Evolutionary conservation across 768 basidiomycete species (phyloP).

Genomic region (Leccinum arenicola): DNA sequence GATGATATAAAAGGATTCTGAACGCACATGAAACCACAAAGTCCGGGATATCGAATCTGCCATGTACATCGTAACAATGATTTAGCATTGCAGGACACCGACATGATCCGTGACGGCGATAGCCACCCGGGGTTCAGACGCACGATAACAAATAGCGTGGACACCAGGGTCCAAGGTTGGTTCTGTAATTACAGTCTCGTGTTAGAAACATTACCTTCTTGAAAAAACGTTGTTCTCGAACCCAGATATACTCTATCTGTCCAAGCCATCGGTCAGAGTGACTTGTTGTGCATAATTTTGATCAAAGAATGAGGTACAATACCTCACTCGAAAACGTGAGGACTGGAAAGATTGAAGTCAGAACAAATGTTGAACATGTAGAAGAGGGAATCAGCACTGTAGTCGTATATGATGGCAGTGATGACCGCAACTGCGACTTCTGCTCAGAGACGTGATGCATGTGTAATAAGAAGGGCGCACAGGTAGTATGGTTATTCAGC

Average conservation of each 20-base stretch:
- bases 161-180: not conserved
- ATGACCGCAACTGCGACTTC: not conserved
- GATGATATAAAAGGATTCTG: not conserved
- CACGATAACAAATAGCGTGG: not conserved
- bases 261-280: not conserved
- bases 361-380: not conserved
- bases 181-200: not conserved
- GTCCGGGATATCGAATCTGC: too few species aligned
- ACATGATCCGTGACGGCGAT: too few species aligned
- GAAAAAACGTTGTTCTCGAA: not conserved
- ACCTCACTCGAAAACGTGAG: not conserved
- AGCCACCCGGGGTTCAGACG: too few species aligned
- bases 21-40: too few species aligned
- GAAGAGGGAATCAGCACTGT: not conserved
- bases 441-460: not conserved
- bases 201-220: not conserved
- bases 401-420: not conserved
- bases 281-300: not conserved
- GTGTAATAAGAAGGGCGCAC: not conserved
- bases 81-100: too few species aligned
- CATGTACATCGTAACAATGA: too few species aligned
- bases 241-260: not conserved
- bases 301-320: not conserved
- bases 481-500: too few species aligned
- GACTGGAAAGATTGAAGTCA: not conserved